These are phyloP conservation scores for Podosphaera xanthii DNA, from an alignment of 2,329 filamentous ascomycete genomes.

Conservation along the genomic window DNA sequence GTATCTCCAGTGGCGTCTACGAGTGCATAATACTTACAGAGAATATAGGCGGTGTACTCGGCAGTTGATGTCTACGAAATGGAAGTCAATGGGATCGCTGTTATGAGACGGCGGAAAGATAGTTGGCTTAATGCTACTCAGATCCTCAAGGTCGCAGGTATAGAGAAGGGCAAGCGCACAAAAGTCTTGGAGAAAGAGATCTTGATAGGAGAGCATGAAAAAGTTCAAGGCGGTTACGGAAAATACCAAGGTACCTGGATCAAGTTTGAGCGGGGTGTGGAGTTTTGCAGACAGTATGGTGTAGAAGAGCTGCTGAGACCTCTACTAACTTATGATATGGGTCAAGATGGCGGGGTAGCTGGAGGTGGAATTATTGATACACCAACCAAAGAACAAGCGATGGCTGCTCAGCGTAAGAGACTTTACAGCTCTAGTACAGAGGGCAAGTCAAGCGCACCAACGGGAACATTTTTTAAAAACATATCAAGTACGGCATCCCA, in stretches of 20 bases:
- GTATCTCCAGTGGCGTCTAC: constrained; percentile 7
- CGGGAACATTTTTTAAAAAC: constrained; percentile 89
- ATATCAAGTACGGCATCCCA: constrained; percentile 85
- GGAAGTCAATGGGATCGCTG: constrained; percentile 79
- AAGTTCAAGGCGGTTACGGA: constrained; percentile 93
- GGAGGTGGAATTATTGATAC: constrained; percentile 66
- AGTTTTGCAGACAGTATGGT: constrained; percentile 64
- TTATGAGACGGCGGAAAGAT: constrained; percentile 88
- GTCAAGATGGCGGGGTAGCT: constrained; percentile 47
- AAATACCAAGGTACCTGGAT: constrained; percentile 99
- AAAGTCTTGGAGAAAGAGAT: constrained; percentile 98
- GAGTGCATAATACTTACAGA: constrained; percentile 4
- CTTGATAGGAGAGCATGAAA: constrained; percentile 85
- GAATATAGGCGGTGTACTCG: constrained; percentile 58
- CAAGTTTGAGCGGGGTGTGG: constrained; percentile 71
- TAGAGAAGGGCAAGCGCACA: constrained; percentile 92
- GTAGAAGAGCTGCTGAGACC: constrained; percentile 58
- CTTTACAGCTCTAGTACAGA: constrained; percentile 64
- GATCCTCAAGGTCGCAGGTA: constrained; percentile 89
- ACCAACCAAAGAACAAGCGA: constrained; percentile 93
- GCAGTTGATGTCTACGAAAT: constrained; percentile 96
- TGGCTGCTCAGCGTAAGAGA: constrained; percentile 84
- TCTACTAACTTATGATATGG: constrained; percentile 60
- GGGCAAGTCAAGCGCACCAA: constrained; percentile 38
- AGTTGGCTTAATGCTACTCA: constrained; percentile 97